Base-by-base conservation (phyloP, 2,329 filamentous ascomycete species). In the Nothopassalora personata region DNA sequence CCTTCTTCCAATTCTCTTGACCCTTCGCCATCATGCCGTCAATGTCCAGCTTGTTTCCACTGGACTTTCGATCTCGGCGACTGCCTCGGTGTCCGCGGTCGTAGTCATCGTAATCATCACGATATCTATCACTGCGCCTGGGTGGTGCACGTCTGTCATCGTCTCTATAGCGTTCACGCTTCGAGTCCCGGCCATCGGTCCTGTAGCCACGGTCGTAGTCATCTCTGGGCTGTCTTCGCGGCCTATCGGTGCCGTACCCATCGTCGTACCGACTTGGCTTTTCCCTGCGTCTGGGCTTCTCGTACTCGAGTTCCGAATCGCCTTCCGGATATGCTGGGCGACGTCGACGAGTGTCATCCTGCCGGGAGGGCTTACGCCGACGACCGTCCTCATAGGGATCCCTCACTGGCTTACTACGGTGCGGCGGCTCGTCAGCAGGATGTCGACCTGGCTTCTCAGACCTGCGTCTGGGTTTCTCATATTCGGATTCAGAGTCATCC, bases 1-100 rank as follows among this genome's bases (percentile, higher is more conserved):
- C 68, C 27, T 62, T 70, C 48, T 67, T 60, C 68, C 68, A 71
- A 19, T 61, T 60, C 63, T 71, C 70, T 62, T 71, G 61, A 9
- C 69, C 67, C 61, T 66, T 68, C 57, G 69, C 57, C 46, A 70
- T 51, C 55, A 70, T 60, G 13, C 63, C 58, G 34, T 64, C 61
- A 33, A 68, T 57, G 39, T 68, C 65, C 27, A 58, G 55, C 18
- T 62, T 64, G 53, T 64, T 65, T 18, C 57, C 28, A 4, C 31
- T 54, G 23, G 27, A 45, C 55, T 46, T 53, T 46, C 58, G n/a
- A 28, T 58, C 36, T 52, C 50, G 18, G 36, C 57, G 34, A 53
- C 58, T 54, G 43, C 56, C 53, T 39, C 49, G 53, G 45, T 59
- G 58, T 5, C 54, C 46, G 18, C 62, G 59, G 48, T 67, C 66